Percentiles rank a stretch among this genome's conserved stretches.
phyloP scores from a whole-genome alignment of 768 basidiomycete species.

The Termitomyces sp. region DNA sequence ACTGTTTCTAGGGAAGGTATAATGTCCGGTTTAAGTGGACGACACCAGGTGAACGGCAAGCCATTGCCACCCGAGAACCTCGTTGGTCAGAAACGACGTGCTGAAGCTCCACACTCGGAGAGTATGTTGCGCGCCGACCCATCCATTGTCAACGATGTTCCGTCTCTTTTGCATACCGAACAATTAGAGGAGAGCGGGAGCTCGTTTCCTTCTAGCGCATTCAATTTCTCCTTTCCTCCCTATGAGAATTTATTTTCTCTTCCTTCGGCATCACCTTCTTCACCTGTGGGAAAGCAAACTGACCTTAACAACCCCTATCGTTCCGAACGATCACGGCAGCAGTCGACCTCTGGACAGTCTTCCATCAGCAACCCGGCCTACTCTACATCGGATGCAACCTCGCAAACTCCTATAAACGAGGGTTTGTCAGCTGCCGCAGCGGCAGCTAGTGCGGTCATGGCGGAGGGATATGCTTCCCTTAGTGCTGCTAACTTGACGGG shows the following conservation, averaged over 20 bases:
- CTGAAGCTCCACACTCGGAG: constrained; percentile 77
- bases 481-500: constrained; percentile 48
- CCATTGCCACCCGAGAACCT: constrained; percentile 62
- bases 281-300: constrained; percentile 14
- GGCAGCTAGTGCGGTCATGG: constrained; percentile 65
- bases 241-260: constrained; percentile 64
- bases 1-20: constrained; percentile 73
- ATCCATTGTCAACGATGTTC: constrained; percentile 42
- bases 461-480: constrained; percentile 70
- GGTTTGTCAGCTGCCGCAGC: constrained; percentile 63
- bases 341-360: constrained; percentile 17
- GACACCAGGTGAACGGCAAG: constrained; percentile 81
- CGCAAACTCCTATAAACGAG: constrained; percentile 30
- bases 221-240: constrained; percentile 71
- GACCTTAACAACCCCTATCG: constrained; percentile 14
- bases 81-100: constrained; percentile 73
- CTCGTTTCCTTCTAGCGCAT: constrained; percentile 64
- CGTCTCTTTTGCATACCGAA: constrained; percentile 22
- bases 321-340: constrained; percentile 9
- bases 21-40: constrained; percentile 53
- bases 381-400: constrained; percentile 24
- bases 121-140: constrained; percentile 80
- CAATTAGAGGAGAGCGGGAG: constrained; percentile 33
- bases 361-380: constrained; percentile 19
- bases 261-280: constrained; percentile 27